Conservation (phyloP, 2,329 filamentous ascomycete species). For the Alternaria conjuncta region DNA sequence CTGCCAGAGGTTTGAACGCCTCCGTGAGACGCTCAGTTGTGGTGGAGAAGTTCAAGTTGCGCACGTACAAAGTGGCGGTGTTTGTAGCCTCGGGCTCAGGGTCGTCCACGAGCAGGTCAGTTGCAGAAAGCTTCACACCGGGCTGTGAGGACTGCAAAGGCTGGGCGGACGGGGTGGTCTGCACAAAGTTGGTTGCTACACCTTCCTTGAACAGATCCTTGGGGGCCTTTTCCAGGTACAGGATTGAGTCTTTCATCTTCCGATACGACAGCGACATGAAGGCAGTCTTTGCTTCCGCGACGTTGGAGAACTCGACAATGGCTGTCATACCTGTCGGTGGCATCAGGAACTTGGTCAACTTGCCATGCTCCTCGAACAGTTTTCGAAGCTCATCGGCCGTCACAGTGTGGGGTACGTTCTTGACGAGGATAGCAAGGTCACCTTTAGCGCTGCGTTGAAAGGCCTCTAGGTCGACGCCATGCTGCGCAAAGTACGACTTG, state of each 20-base stretch:
- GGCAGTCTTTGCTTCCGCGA: constrained; percentile 80
- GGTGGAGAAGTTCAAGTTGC: constrained; percentile 92
- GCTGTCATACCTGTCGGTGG: constrained; percentile 92
- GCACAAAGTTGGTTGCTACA: constrained; percentile 39
- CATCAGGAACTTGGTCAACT: constrained; percentile 83
- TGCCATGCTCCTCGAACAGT: constrained; percentile 85
- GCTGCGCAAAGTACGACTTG: constrained; percentile 84
- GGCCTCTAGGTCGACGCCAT: constrained; percentile 89
- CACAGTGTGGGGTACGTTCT: constrained; percentile 90
- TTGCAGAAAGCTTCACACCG: constrained; percentile 66
- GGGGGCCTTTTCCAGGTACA: constrained; percentile 94
- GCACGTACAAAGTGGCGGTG: constrained; percentile 86
- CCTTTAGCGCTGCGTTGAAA: constrained; percentile 87
- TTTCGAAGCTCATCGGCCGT: constrained; percentile 77
- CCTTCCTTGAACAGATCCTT: constrained; percentile 72
- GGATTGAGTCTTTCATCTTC: constrained; percentile 85
- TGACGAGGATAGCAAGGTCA: constrained; percentile 86
- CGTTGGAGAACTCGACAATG: constrained; percentile 84
- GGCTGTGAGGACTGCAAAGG: constrained; percentile 22
- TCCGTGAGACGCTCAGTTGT: constrained; percentile 77
- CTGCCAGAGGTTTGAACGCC: constrained; percentile 79
- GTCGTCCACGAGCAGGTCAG: constrained; percentile 70
- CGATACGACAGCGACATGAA: constrained; percentile 87
- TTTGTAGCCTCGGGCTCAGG: constrained; percentile 62
- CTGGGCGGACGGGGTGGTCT: constrained; percentile 30